Evolutionary conservation across 306 rosid species (phyloP), one percentile per base, ranked within the genome.

Genomic region (Glycine tomentella): DNA sequence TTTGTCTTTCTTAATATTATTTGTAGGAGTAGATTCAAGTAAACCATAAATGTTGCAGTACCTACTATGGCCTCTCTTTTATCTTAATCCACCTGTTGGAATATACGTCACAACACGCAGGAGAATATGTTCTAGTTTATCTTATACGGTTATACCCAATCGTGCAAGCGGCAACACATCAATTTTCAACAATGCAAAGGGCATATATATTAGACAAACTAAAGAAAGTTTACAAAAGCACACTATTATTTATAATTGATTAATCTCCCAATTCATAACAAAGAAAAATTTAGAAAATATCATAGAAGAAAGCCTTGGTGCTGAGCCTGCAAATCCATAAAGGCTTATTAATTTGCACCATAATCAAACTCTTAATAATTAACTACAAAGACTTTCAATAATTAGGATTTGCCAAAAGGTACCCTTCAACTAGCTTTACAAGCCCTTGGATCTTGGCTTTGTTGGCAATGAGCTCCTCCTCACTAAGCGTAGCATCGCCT

Each of bases 391-490:
- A 10, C 2, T 40, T 36, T 74, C 48, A 84, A 44, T 84, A 81
- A 74, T 88, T 72, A 84, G 84, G 88, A 75, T 88, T 84, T 17
- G 84, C 87, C 72, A 88, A 62, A 69, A 88, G 83, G 81, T 53
- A 84, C 14, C 58, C 84, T 57, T 82, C 86, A 82, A 80, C 64
- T 2, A 84, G 49, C 75, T 69, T 80, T 3, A 88, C 76, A 45
- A 86, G 67, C 12, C 76, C 88, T 13, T 72, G 64, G 4, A 84
- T 56, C 62, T 72, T 88, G 77, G 82, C 87, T 69, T 84, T 40
- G 40, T 80, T 56, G 36, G 42, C 72, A n/a, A n/a, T n/a, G n/a
- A n/a, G n/a, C n/a, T n/a, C n/a, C n/a, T n/a, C n/a, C n/a, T n/a
- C n/a, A n/a, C n/a, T n/a, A n/a, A n/a, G n/a, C n/a, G n/a, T n/a